Evolutionary conservation across 1,284 basidiomycete genomes (phyloP), one percentile per base, ranked within the genome.

Genomic region (Malassezia furfur): DNA sequence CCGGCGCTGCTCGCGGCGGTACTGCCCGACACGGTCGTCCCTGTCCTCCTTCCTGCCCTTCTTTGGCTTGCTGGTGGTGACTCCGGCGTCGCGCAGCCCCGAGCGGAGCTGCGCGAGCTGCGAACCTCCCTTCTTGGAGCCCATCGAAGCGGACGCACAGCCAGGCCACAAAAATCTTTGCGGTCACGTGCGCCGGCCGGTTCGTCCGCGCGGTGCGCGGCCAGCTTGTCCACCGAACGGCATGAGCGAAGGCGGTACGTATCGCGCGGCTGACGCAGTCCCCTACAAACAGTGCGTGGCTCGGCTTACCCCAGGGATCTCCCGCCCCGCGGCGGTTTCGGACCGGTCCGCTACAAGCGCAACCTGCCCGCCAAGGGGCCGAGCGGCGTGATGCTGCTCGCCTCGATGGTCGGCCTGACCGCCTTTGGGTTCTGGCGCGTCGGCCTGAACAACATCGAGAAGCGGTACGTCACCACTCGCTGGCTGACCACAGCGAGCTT

Each of bases 351-450:
- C 77, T 98, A 96, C 83, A 93, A 91, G 78, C 86, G 93, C 62
- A 93, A 93, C 78, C 82, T 99, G 58, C 91, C 94, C 48, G 80
- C 88, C 73, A 84, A 87, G 66, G 94, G 94, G 9, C 91, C 91
- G 45, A 85, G 88, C 50, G 91, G 90, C 32, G 79, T 86, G 54
- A 84, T 83, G 64, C 84, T 96, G 72, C 86, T 98, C 65, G 86
- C 83, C 59, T 85, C 84, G 41, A 85, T 91, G 65, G 82, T 85
- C 62, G 85, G 83, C 59, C 80, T 96, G 67, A 93, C 88, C 78
- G 84, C 82, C 17, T 91, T 85, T 77, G 93, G 93, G 19, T 94
- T 96, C 79, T 98, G 88, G 80, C 83, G 85, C 63, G 78, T 94
- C 61, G 91, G 88, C 72, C 81, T 82, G 79, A 89, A 88, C 56